Percentiles rank a stretch among this genome's conserved stretches.
These are phyloP conservation scores for Kregervanrija delftensis DNA, from an alignment of 805 yeast genomes.

Conservation along the genomic window DNA sequence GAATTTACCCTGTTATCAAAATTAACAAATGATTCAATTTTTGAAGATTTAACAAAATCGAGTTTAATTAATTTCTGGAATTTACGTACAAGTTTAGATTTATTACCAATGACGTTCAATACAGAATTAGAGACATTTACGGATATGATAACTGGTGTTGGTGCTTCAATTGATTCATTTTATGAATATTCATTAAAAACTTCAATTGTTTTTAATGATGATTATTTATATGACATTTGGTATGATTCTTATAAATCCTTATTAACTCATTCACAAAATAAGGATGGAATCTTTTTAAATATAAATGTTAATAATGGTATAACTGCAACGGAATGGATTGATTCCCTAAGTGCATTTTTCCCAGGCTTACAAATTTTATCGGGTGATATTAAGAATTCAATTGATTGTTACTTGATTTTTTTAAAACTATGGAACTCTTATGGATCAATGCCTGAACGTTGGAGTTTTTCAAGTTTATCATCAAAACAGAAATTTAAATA, in stretches of 20 bases:
- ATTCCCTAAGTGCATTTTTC: slow-evolving; percentile 81
- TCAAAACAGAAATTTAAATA: slow-evolving; percentile 14
- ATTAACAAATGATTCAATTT: slow-evolving; percentile 67
- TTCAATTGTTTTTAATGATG: slow-evolving; percentile 64
- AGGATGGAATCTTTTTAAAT: slow-evolving; percentile 36
- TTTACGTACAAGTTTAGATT: slow-evolving; percentile 49
- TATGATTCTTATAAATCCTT: slow-evolving; percentile 51
- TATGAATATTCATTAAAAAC: slow-evolving; percentile 83
- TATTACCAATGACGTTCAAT: slow-evolving; percentile 74
- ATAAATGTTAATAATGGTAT: slow-evolving; percentile 49
- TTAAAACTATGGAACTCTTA: slow-evolving; percentile 74
- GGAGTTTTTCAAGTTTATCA: slow-evolving; percentile 41
- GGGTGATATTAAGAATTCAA: slow-evolving; percentile 68
- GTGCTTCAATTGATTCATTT: slow-evolving; percentile 88
- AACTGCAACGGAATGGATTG: slow-evolving; percentile 63
- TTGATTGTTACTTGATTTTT: slow-evolving; percentile 51
- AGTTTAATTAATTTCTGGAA: slow-evolving; percentile 72
- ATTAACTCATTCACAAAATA: slow-evolving; percentile 39
- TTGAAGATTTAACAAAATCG: slow-evolving; percentile 51
- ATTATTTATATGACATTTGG: slow-evolving; percentile 49
- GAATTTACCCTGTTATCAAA: slow-evolving; percentile 74
- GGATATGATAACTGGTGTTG: slow-evolving; percentile 66
- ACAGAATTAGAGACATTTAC: slow-evolving; percentile 35
- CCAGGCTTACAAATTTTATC: slow-evolving; percentile 77
- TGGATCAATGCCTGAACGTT: slow-evolving; percentile 84